Percentiles rank a stretch among this genome's conserved stretches.
Evolutionary conservation across 2,329 filamentous ascomycete species (phyloP).

Genomic region (Ceratocystis diversiconidia): DNA sequence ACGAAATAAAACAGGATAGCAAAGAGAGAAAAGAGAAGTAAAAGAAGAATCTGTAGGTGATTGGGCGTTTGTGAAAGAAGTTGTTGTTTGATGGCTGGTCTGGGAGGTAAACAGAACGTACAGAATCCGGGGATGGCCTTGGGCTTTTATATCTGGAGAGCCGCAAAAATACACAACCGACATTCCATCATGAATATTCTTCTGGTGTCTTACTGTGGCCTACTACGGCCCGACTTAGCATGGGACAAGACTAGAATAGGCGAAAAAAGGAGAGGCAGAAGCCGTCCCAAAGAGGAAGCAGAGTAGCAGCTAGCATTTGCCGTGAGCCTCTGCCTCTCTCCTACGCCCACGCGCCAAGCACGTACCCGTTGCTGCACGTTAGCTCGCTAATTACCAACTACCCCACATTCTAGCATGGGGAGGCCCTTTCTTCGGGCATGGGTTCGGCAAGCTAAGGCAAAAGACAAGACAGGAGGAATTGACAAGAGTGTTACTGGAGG

Average conservation of each 20-base stretch:
- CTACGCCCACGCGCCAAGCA: not conserved
- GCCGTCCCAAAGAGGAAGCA: not conserved
- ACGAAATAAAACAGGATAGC: not conserved
- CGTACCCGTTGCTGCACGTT: not conserved
- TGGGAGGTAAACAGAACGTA: not conserved
- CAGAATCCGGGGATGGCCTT: not conserved
- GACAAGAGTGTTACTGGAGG: too few species aligned
- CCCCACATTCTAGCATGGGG: conserved; percentile 1
- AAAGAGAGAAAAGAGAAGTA: not conserved
- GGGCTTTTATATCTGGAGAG: conserved; percentile 12
- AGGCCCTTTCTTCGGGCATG: not conserved
- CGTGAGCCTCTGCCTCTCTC: not conserved
- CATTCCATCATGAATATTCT: not conserved
- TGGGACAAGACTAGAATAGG: not conserved
- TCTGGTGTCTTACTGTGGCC: not conserved
- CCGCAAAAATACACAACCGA: conserved; percentile 14
- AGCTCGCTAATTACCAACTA: not conserved
- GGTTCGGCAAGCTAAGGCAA: not conserved
- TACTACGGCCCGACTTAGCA: not conserved
- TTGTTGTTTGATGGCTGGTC: not conserved
- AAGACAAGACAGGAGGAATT: not conserved
- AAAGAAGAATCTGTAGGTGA: too few species aligned
- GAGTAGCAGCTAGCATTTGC: not conserved
- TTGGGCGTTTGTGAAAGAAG: not conserved
- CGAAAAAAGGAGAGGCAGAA: not conserved